These are phyloP conservation scores for Truncatella angustata DNA, from an alignment of 2,329 filamentous ascomycete species.

Conservation along the genomic window DNA sequence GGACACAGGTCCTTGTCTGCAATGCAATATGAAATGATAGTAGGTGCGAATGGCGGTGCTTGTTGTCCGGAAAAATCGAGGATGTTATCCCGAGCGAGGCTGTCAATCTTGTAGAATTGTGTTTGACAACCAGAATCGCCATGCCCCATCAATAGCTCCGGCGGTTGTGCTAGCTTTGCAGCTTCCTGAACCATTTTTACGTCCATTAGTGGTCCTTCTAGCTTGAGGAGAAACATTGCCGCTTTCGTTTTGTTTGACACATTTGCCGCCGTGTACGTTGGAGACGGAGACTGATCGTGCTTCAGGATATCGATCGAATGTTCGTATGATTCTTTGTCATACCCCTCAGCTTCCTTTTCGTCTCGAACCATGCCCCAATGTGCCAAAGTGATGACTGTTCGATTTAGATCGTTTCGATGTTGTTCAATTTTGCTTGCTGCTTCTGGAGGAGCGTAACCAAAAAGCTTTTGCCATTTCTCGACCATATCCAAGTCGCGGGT, in stretches of 20 bases:
- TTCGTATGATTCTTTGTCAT: constrained; percentile 16
- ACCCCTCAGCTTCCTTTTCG: constrained; percentile 12
- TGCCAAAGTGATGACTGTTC: background rate
- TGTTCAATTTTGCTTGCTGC: background rate
- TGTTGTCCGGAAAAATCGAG: background rate
- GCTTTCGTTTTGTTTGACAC: background rate
- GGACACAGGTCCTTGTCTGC: constrained; percentile 10
- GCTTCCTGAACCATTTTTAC: background rate
- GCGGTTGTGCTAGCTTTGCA: background rate
- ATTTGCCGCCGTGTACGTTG: background rate
- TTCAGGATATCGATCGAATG: background rate
- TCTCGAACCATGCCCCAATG: constrained; percentile 14
- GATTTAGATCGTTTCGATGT: background rate
- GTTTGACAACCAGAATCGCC: background rate
- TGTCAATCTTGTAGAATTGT: background rate
- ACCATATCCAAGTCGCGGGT: background rate
- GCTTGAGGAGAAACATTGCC: background rate
- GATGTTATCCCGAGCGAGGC: background rate
- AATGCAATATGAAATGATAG: background rate
- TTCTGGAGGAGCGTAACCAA: background rate
- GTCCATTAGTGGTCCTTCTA: background rate
- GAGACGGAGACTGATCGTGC: background rate
- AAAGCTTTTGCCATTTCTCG: background rate
- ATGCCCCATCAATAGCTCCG: background rate
- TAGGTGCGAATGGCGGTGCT: background rate